These are phyloP conservation scores for Papiliotrema flavescens DNA, from an alignment of 1,284 basidiomycete species.

Conservation along the genomic window DNA sequence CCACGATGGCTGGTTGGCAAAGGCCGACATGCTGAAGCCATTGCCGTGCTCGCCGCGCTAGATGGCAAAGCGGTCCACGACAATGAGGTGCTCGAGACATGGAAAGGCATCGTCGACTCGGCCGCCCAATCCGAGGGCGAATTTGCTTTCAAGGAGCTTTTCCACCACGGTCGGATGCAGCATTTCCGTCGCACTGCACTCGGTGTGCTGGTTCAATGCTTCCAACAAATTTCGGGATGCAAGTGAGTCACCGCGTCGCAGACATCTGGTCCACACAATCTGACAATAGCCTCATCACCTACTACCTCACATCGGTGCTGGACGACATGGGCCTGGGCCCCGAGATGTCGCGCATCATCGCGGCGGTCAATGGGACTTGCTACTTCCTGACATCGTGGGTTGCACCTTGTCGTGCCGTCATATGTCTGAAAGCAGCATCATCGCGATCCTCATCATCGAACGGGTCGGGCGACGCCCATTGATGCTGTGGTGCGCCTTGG, in stretches of 20 bases:
- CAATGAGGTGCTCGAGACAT: slow-evolving; percentile 24
- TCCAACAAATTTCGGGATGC: slow-evolving; percentile 51
- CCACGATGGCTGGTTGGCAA: slow-evolving; percentile 54
- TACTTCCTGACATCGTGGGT: slow-evolving; percentile 48
- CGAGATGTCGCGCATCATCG: slow-evolving; percentile 33
- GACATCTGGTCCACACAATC: no score
- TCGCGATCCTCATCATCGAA: slow-evolving; percentile 38
- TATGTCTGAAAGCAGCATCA: slow-evolving; percentile 12
- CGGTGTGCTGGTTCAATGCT: slow-evolving; percentile 44
- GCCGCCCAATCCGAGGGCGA: slow-evolving; percentile 15
- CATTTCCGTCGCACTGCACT: slow-evolving; percentile 50
- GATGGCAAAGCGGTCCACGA: slow-evolving; percentile 27
- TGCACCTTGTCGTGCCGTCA: background rate
- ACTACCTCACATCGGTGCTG: slow-evolving; percentile 37
- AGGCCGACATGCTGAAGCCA: slow-evolving; percentile 49
- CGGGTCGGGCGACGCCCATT: slow-evolving; percentile 35
- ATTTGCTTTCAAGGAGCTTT: slow-evolving; percentile 26
- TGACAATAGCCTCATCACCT: slow-evolving; percentile 31
- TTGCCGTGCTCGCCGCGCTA: slow-evolving; percentile 48
- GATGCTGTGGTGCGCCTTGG: slow-evolving; percentile 35
- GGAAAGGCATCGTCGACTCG: slow-evolving; percentile 31
- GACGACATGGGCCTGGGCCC: slow-evolving; percentile 32
- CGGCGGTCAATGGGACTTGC: slow-evolving; percentile 39
- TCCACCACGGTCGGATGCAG: slow-evolving; percentile 46
- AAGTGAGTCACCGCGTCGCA: slow-evolving; percentile 1